A percentile compares a stretch with the other conserved stretches of the same genome.
Evolutionary conservation across 306 rosid species (phyloP).

Genomic region (Delonix regia): DNA sequence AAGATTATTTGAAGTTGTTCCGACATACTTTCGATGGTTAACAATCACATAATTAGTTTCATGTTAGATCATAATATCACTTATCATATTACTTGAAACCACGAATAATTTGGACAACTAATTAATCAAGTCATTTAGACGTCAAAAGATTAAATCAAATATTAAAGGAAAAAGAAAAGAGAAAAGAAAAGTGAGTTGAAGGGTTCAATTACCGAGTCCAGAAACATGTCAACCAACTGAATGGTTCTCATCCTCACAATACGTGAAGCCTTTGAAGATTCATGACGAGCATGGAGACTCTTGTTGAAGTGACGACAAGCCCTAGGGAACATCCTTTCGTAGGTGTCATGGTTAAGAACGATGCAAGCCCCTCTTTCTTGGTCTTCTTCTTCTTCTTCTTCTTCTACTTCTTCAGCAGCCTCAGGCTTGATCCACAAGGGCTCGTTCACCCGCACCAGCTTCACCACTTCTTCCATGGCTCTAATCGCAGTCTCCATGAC

Average conservation of each 20-base stretch:
- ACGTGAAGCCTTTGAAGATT: conserved; percentile 69
- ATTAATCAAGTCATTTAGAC: no score
- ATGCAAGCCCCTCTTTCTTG: conserved; percentile 38
- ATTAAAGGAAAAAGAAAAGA: no score
- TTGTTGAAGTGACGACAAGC: conserved; percentile 29
- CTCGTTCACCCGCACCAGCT: conserved; percentile 45
- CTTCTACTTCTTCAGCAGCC: background rate
- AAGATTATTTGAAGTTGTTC: no score
- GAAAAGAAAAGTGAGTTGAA: no score
- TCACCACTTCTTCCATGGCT: conserved; percentile 57
- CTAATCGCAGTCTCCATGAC: conserved; percentile 43
- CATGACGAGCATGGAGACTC: conserved; percentile 38
- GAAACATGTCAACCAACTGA: conserved; percentile 55
- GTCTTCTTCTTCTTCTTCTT: background rate
- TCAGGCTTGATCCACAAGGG: conserved; percentile 57
- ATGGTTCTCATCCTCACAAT: conserved; percentile 43
- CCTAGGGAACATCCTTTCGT: conserved; percentile 54
- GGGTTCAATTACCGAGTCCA: no score
- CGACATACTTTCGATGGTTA: no score
- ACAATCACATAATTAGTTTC: no score
- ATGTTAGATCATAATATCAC: no score
- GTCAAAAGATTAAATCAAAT: no score
- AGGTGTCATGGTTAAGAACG: conserved; percentile 45
- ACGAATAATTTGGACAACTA: no score
- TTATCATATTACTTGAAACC: no score